Evolutionary conservation across 129 eudicot genomes (phyloP).

Genomic region (Saposhnikovia divaricata): DNA sequence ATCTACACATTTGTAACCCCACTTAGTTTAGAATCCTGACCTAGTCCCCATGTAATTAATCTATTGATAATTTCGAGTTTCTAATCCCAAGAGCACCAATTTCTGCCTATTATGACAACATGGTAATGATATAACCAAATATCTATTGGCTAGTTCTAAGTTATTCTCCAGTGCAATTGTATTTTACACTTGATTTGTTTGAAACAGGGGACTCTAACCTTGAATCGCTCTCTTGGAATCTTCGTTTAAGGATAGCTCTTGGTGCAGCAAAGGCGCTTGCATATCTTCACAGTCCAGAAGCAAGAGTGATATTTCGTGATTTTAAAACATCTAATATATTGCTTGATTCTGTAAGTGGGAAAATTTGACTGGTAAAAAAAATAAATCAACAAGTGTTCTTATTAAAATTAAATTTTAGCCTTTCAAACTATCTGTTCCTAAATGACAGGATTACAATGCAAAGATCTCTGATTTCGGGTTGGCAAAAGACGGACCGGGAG

Average conservation of each 20-base stretch:
- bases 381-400: not conserved
- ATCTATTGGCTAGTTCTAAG: too few species aligned
- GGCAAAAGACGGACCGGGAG: not conserved
- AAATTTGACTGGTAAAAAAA: too few species aligned
- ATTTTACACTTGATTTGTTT: too few species aligned
- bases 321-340: not conserved
- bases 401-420: not conserved
- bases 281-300: not conserved
- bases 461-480: not conserved
- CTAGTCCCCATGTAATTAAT: too few species aligned
- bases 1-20: too few species aligned
- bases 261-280: slow-evolving; percentile 3
- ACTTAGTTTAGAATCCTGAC: too few species aligned
- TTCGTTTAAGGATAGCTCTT: not conserved
- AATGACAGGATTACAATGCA: not conserved
- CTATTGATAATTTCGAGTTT: too few species aligned
- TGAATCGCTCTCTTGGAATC: not conserved
- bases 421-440: not conserved
- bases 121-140: too few species aligned
- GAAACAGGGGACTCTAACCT: accelerated
- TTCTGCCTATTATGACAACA: too few species aligned
- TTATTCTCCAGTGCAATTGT: too few species aligned
- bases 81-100: too few species aligned
- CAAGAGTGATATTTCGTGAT: not conserved
- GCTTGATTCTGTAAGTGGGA: not conserved